Percentiles rank a stretch among this genome's conserved stretches.
phyloP scores from a whole-genome alignment of 2,329 filamentous ascomycete genomes.

The Fusarium secorum region DNA sequence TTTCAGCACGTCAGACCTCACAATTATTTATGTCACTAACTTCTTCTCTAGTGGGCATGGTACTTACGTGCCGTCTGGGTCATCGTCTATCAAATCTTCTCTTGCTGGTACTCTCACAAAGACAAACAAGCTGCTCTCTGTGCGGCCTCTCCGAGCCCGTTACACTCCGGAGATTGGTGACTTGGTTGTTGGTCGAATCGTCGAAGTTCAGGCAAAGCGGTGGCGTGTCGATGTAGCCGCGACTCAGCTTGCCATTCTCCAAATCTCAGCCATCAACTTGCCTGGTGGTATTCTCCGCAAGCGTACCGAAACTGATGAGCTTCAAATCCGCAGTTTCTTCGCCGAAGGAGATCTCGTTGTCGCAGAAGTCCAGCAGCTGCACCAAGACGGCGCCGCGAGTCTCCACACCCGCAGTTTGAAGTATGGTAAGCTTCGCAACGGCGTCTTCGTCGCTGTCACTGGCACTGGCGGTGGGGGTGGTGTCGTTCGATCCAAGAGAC shows the following conservation, averaged over 20 bases:
- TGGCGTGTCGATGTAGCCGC: slow-evolving; percentile 97
- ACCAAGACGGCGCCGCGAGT: slow-evolving; percentile 83
- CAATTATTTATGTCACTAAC: slow-evolving; percentile 9
- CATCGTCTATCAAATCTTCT: slow-evolving; percentile 81
- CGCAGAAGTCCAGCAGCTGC: slow-evolving; percentile 91
- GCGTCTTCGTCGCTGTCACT: slow-evolving; percentile 82
- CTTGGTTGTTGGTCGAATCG: slow-evolving; percentile 90
- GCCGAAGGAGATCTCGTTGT: slow-evolving; percentile 92
- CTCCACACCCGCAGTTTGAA: slow-evolving; percentile 90
- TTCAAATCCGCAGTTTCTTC: slow-evolving; percentile 98
- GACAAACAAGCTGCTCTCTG: slow-evolving; percentile 95
- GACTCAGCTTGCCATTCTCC: slow-evolving; percentile 83
- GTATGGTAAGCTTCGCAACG: slow-evolving; percentile 95
- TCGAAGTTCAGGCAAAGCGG: slow-evolving; percentile 89
- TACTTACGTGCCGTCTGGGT: slow-evolving; percentile 74
- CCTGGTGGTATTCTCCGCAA: slow-evolving; percentile 92
- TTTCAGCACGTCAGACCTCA: neutral
- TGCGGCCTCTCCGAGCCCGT: slow-evolving; percentile 86
- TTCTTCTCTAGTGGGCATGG: slow-evolving; percentile 77
- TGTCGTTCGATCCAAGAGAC: slow-evolving; percentile 82
- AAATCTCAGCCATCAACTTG: slow-evolving; percentile 90
- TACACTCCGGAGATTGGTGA: slow-evolving; percentile 98
- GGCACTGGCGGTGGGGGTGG: slow-evolving; percentile 87
- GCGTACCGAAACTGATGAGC: slow-evolving; percentile 92
- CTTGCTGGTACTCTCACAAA: slow-evolving; percentile 90